These are phyloP conservation scores for Candida argentea DNA, from an alignment of 805 yeast species.

Conservation along the genomic window DNA sequence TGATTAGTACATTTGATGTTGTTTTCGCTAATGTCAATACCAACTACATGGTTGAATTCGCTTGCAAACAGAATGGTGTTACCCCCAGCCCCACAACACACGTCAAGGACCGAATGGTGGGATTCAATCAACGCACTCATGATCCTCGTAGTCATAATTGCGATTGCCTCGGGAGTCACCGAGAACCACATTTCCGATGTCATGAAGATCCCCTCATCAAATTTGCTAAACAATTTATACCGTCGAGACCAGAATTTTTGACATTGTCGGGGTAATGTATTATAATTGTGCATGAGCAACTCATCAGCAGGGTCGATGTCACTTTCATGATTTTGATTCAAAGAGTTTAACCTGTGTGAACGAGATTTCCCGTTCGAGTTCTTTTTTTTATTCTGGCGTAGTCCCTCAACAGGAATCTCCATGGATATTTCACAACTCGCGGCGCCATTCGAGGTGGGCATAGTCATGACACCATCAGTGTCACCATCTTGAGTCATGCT, in stretches of 20 bases:
- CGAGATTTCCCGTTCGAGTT: no score
- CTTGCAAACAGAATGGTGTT: conserved; percentile 69
- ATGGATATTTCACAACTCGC: no score
- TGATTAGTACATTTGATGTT: conserved; percentile 58
- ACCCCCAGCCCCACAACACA: conserved; percentile 87
- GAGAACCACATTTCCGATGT: conserved; percentile 76
- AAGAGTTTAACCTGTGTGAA: no score
- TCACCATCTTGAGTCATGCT: no score
- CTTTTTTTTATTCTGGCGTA: no score
- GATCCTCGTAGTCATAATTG: conserved; percentile 48
- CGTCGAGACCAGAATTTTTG: conserved; percentile 56
- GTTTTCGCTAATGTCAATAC: conserved; percentile 49
- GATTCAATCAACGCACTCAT: conserved; percentile 42
- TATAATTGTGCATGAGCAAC: conserved; percentile 26
- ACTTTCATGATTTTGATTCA: conserved; percentile 2
- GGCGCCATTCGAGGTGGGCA: no score
- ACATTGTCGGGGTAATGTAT: conserved; percentile 29
- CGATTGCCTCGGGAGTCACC: conserved; percentile 76
- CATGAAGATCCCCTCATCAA: conserved; percentile 59
- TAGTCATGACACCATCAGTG: no score
- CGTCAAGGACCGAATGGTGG: conserved; percentile 43
- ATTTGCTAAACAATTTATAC: conserved; percentile 48
- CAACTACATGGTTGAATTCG: conserved; percentile 45
- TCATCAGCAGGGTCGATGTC: conserved; percentile 12
- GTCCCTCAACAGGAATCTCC: no score